Base-by-base conservation (phyloP, 257 asterid genomes). In the Henckelia pumila region DNA sequence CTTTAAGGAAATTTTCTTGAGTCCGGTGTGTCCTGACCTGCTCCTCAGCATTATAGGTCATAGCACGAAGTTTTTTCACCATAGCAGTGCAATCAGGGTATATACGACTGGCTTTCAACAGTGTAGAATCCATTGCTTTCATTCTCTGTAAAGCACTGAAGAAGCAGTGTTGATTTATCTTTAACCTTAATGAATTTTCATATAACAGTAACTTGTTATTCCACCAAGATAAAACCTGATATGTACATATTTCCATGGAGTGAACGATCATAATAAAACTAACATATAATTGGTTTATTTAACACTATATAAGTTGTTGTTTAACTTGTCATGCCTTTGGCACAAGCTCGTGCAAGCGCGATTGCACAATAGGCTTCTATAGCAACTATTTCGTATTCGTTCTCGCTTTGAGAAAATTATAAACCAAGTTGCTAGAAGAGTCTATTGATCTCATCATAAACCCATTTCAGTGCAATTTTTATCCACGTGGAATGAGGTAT, bases 51-150 rank as follows among this genome's bases (percentile, higher is more conserved):
- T 67, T 88, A 77, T 85, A 73, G 40, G 85, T 82, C 99, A 94
- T 86, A 67, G 96, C 91, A 64, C 95, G 92, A 66, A 94, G 96
- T 61, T 80, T 88, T 81, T 85, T 91, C 72, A 85, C 79, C 85
- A 91, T 87, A 70, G 87, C 93, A 60, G 85, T 58, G 80, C 99
- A 91, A 75, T 91, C 97, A 67, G 97, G 96, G 85, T 81, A 90
- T 23, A 85, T 56, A 56, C 78, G 88, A 64, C 86, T 79, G 25
- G 97, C 97, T 85, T 84, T 94, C 67, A 70, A 68, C 83, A 94
- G 71, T 35, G 97, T 73, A 49, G 77, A 56, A 50, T 85, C 92
- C 99, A 94, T 88, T 44, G 88, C 93, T 85, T 86, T 91, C 93
- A 88, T 94, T 85, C 83, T 94, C 84, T 88, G 96, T 76, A 79